phyloP scores from a whole-genome alignment of 352 stramenopile species.

The Pythium guiyangense region DNA sequence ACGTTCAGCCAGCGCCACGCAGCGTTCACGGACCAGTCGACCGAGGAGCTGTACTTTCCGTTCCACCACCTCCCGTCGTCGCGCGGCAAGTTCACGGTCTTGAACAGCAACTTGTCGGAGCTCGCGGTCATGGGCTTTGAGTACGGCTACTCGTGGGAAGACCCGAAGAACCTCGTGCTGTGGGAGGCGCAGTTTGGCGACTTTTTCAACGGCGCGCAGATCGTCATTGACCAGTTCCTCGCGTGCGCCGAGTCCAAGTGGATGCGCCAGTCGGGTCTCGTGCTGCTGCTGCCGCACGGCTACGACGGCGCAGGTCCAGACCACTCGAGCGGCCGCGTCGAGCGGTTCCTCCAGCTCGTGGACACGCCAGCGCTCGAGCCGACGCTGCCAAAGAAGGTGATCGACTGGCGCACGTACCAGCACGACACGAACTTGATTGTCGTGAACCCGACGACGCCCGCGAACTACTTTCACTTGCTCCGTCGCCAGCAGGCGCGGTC shows the following conservation, averaged over 20 bases:
- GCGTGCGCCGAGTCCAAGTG: conserved; percentile 86
- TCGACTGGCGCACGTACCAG: conserved; percentile 52
- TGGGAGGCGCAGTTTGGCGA: conserved; percentile 92
- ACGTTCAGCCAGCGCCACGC: conserved; percentile 89
- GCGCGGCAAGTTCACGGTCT: conserved; percentile 46
- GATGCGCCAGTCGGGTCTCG: conserved; percentile 83
- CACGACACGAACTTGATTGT: conserved; percentile 86
- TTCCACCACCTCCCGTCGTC: conserved; percentile 51
- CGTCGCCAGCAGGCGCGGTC: conserved; percentile 82
- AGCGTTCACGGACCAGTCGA: conserved; percentile 80
- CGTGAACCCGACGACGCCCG: conserved; percentile 82
- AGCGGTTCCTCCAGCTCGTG: conserved; percentile 87
- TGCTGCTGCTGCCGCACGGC: conserved; percentile 83
- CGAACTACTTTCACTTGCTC: conserved; percentile 96
- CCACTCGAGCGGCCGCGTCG: conserved; percentile 76
- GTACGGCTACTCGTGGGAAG: conserved; percentile 88
- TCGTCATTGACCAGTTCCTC: conserved; percentile 89
- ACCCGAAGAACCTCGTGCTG: conserved; percentile 74
- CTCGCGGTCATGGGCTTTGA: conserved; percentile 88
- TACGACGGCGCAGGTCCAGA: conserved; percentile 87
- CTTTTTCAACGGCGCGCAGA: conserved; percentile 88
- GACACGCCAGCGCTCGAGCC: conserved; percentile 57
- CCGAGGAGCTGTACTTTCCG: conserved; percentile 72
- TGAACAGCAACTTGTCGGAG: conserved; percentile 85
- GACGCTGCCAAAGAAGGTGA: conserved; percentile 21